Evolutionary conservation across 257 asterid genomes (phyloP), one percentile per base, ranked within the genome.

Genomic region (Plantago elongata): DNA sequence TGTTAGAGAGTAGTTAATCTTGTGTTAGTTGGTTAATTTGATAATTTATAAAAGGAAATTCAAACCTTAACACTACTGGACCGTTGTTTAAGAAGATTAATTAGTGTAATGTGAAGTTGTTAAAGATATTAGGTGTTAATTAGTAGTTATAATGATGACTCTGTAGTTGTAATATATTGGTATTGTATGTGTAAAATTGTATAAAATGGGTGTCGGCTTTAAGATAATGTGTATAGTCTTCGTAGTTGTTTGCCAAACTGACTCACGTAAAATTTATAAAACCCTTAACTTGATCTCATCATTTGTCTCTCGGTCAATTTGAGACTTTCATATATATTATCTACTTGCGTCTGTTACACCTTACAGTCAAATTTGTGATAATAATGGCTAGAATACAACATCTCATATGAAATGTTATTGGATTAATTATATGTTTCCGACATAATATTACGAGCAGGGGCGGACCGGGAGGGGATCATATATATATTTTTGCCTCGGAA

Each of bases 181-280:
- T 68, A 54, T 27, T 51, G n/a, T 45, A 47, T 29, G 34, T 18
- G 29, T 3, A 18, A 38, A 55, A 60, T 61, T 13, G 45, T 5
- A 45, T 45, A 45, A 56, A 29, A 37, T 56, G 18, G 4, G 5
- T 63, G 60, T 40, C 49, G 68, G 42, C 60, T 43, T 50, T 44
- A 51, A 51, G 34, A 51, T 17, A 62, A 16, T 9, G 11, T 11
- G 14, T 27, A 15, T 54, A 68, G 78, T 78, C 81, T 65, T 50
- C 38, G 60, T 37, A 66, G 81, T 72, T 45, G 76, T 75, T 72
- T 66, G 74, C 72, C 69, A 66, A 74, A 74, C 66, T 62, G 46
- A 17, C 8, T 10, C 5, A 34, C 8, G 46, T 68, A 58, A 60
- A 60, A 45, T 55, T 27, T 37, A 13, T 34, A 1, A 34, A 34